Conservation (phyloP, 2,329 filamentous ascomycete genomes). For the Ascocoryne sarcoides region DNA sequence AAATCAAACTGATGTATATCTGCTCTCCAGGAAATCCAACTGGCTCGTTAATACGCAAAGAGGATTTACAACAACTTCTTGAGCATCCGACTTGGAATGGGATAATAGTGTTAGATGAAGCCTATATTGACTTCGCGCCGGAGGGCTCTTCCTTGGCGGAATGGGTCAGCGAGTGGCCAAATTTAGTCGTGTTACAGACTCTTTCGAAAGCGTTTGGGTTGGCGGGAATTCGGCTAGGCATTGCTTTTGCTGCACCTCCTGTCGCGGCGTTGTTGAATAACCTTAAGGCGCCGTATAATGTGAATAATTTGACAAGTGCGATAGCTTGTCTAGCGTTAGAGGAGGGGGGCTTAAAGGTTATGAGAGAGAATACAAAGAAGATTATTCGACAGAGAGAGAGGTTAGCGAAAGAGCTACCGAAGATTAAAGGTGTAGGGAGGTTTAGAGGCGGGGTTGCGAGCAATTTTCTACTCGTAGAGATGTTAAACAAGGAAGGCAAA, state of each 20-base stretch:
- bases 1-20: slow-evolving; percentile 83
- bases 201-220: slow-evolving; percentile 96
- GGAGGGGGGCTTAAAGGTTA: slow-evolving; percentile 57
- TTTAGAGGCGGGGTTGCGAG: slow-evolving; percentile 72
- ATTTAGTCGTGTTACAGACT: slow-evolving; percentile 96
- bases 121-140: slow-evolving; percentile 89
- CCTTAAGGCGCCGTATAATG: slow-evolving; percentile 94
- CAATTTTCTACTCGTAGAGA: slow-evolving; percentile 89
- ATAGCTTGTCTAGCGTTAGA: slow-evolving; percentile 68
- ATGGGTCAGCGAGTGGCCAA: slow-evolving; percentile 87
- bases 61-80: slow-evolving; percentile 64
- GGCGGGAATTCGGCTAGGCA: slow-evolving; percentile 84
- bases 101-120: slow-evolving; percentile 86
- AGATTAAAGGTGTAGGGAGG: slow-evolving; percentile 67
- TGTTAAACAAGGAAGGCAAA: slow-evolving; percentile 62
- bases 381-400: slow-evolving; percentile 72
- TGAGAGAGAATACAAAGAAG: slow-evolving; percentile 60
- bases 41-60: slow-evolving; percentile 66
- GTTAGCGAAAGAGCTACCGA: slow-evolving; percentile 62
- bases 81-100: slow-evolving; percentile 92
- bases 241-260: slow-evolving; percentile 66
- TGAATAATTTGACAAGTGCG: slow-evolving; percentile 77
- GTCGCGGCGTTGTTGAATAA: slow-evolving; percentile 79
- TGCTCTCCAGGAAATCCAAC: slow-evolving; percentile 96
- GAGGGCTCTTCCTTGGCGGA: slow-evolving; percentile 75